phyloP scores from a whole-genome alignment of 2,329 filamentous ascomycete species.

The Fusarium tuaranense region DNA sequence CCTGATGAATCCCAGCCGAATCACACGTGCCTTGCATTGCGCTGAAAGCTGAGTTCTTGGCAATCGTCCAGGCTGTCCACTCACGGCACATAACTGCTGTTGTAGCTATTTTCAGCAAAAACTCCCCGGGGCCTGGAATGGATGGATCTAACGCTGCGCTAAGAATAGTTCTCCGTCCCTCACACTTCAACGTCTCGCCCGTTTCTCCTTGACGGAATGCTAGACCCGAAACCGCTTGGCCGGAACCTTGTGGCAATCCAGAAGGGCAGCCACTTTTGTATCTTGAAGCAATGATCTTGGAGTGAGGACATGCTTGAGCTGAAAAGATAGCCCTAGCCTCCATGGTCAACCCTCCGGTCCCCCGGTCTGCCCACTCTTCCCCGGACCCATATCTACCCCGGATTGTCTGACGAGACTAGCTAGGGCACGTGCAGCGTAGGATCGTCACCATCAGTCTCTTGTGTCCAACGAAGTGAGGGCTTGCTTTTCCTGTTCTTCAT shows the following conservation, averaged over 20 bases:
- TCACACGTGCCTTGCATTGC: background rate
- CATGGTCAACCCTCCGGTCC: background rate
- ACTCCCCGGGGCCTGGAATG: background rate
- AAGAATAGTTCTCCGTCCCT: background rate
- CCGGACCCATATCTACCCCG: conserved; percentile 1
- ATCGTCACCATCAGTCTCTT: conserved; percentile 5
- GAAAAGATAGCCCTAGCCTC: background rate
- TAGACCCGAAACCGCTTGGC: background rate
- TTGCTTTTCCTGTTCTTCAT: conserved; percentile 1
- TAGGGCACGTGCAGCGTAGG: conserved; percentile 2
- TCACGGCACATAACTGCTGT: background rate
- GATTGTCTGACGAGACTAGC: conserved; percentile 6
- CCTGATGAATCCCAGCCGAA: background rate
- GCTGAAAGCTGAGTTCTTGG: background rate
- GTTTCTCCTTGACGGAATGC: background rate
- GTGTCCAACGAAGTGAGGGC: background rate
- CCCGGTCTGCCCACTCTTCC: conserved; percentile 1
- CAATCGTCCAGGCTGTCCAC: background rate
- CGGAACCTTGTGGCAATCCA: background rate
- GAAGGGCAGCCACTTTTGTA: background rate
- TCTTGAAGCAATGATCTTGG: background rate
- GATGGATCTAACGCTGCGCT: background rate
- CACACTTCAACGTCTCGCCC: background rate
- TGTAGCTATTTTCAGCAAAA: background rate
- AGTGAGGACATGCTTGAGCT: background rate